Evolutionary conservation across 1,284 basidiomycete genomes (phyloP).

Genomic region (Tilletia setariae): DNA sequence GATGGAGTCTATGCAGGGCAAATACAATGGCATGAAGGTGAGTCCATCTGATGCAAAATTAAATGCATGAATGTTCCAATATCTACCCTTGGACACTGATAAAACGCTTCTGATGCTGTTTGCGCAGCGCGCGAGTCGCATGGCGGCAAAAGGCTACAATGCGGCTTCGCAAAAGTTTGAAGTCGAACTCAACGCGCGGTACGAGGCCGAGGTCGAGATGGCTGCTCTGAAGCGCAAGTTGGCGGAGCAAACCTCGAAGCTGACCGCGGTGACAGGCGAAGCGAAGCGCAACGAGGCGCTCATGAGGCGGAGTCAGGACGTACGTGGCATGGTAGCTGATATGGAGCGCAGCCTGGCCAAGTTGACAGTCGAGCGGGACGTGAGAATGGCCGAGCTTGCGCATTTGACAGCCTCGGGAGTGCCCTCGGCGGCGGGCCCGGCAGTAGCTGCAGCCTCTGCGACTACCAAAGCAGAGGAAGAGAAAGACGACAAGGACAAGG

Average conservation of each 20-base stretch:
- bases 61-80: no score
- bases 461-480: no score
- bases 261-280: constrained; percentile 76
- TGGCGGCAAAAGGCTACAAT: constrained; percentile 83
- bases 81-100: no score
- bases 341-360: constrained; percentile 83
- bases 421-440: background rate
- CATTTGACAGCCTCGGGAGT: constrained; percentile 67
- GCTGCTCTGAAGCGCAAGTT: constrained; percentile 76
- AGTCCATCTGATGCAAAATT: background rate
- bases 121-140: constrained; percentile 70
- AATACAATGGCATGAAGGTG: constrained; percentile 12
- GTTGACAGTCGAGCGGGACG: constrained; percentile 81
- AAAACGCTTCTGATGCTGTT: no score
- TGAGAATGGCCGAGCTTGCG: constrained; percentile 87
- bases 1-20: constrained; percentile 13
- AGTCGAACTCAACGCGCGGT: constrained; percentile 75
- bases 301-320: constrained; percentile 73
- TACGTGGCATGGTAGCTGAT: constrained; percentile 70
- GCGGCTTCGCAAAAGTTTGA: constrained; percentile 92
- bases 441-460: no score
- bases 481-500: no score
- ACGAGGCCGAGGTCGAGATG: constrained; percentile 88
- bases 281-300: constrained; percentile 68
- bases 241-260: constrained; percentile 80